These are phyloP conservation scores for Fusarium sp. DNA, from an alignment of 2,329 filamentous ascomycete genomes.

Conservation along the genomic window DNA sequence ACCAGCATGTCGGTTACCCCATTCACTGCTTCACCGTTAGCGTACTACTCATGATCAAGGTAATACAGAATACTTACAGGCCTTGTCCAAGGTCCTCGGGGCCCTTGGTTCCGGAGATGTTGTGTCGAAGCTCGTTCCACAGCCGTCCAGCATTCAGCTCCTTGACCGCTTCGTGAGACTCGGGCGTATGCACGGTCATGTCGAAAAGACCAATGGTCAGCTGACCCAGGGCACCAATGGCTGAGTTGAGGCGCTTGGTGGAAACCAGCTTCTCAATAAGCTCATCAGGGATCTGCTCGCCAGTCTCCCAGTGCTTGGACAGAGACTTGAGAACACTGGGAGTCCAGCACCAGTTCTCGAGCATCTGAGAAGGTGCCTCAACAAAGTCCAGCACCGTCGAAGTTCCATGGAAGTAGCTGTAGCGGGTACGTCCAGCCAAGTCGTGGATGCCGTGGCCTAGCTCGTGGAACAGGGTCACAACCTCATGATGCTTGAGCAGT, in stretches of 20 bases:
- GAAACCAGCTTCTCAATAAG: constrained; percentile 76
- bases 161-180: constrained; percentile 72
- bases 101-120: constrained; percentile 77
- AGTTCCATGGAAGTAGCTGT: constrained; percentile 72
- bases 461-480: constrained; percentile 83
- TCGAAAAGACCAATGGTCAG: constrained; percentile 84
- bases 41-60: not conserved
- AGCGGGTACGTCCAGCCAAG: constrained; percentile 67
- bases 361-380: constrained; percentile 75
- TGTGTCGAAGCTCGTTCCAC: constrained; percentile 75
- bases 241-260: constrained; percentile 82
- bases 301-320: constrained; percentile 75
- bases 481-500: constrained; percentile 82
- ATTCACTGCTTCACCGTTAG: constrained; percentile 58
- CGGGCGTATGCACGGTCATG: constrained; percentile 78
- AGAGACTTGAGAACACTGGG: constrained; percentile 69
- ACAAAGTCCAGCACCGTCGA: constrained; percentile 73
- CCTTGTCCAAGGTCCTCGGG: constrained; percentile 70
- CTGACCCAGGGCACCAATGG: constrained; percentile 78
- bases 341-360: constrained; percentile 80
- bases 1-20: constrained; percentile 80
- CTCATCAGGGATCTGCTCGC: constrained; percentile 74
- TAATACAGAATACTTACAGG: constrained; percentile 53
- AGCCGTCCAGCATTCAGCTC: constrained; percentile 68
- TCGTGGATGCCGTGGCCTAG: constrained; percentile 76